phyloP scores from a whole-genome alignment of 805 yeast genomes.

The Lipomyces orientalis region DNA sequence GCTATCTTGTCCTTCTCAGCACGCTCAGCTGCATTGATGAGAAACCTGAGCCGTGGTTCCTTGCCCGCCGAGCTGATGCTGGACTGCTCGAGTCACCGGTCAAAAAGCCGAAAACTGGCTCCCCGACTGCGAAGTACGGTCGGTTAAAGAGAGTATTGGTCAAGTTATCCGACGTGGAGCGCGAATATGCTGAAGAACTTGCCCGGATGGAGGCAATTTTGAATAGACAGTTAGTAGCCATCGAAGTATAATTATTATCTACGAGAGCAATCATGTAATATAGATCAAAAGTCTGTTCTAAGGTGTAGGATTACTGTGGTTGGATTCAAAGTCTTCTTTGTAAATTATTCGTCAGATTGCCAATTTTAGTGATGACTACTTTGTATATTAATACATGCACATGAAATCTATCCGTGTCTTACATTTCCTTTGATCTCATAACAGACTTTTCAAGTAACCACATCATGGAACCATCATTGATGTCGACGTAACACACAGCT shows the following conservation, averaged over 20 bases:
- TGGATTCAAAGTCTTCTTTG: not conserved
- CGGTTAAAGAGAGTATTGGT: slow-evolving; percentile 24
- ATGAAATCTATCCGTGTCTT: not conserved
- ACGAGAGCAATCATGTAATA: not conserved
- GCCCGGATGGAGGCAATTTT: slow-evolving; percentile 30
- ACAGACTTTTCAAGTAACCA: not conserved
- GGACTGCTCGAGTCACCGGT: slow-evolving; percentile 3
- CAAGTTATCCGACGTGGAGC: slow-evolving; percentile 26
- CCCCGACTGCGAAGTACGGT: not conserved
- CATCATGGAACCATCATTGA: too few relatives aligned
- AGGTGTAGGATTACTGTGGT: not conserved
- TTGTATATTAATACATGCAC: slow-evolving; percentile 3
- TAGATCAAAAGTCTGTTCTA: not conserved
- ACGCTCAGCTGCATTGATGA: slow-evolving; percentile 40
- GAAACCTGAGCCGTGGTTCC: slow-evolving; percentile 52
- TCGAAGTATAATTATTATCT: not conserved
- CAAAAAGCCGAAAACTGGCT: slow-evolving; percentile 2
- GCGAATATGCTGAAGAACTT: slow-evolving; percentile 30
- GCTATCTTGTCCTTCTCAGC: slow-evolving; percentile 37
- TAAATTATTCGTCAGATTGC: not conserved
- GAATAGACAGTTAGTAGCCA: slow-evolving; percentile 18
- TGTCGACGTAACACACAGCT: slow-evolving; percentile 1
- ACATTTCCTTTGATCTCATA: not conserved
- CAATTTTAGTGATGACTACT: not conserved
- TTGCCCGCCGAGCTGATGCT: slow-evolving; percentile 23